Base-by-base conservation (phyloP, 805 yeast species). In the Kazachstania bromeliacearum region DNA sequence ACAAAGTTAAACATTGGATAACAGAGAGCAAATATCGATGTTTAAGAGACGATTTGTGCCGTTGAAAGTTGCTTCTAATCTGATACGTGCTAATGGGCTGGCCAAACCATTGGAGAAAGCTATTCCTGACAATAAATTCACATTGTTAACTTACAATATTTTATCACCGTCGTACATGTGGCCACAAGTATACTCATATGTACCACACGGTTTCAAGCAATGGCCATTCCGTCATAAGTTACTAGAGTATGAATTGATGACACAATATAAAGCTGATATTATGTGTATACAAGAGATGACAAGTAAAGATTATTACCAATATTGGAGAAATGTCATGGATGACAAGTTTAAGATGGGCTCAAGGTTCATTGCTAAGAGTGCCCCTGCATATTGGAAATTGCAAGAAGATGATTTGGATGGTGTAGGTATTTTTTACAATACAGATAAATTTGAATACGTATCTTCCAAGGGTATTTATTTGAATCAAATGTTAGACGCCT, bases 211-310 rank as follows among this genome's bases (percentile, higher is more conserved):
- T 29, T 68, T 59, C 42, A 63, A 66, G 15, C 65, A 65, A 32
- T 74, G 79, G 81, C 53, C 53, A 5, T 67, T 67, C 42, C 45
- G 81, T 40, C 66, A 73, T 36, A 41, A 48, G 5, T 57, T 73
- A 35, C 44, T 76, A 25, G 63, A 67, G 37, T 41, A 48, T 7
- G 62, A 57, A 35, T 32, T 57, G 19, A 60, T 67, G 30, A 34
- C 51, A 1, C 33, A 37, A 5, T 57, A 69, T 44, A 44, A 46
- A 12, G 67, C 74, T 15, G 82, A 75, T 46, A 67, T 77, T 7
- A 71, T 77, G 77, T 77, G 82, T 48, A 60, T 72, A 39, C 77
- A 72, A 43, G 77, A 72, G 53, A 54, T 72, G 62, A 75, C 73
- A 15, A 47, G 56, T 16, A 51, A 51, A 14, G 63, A 66, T n/a